Evolutionary conservation across 208 protist species (phyloP), one percentile per base, ranked within the genome.

Genomic region (Leishmania guyanensis): DNA sequence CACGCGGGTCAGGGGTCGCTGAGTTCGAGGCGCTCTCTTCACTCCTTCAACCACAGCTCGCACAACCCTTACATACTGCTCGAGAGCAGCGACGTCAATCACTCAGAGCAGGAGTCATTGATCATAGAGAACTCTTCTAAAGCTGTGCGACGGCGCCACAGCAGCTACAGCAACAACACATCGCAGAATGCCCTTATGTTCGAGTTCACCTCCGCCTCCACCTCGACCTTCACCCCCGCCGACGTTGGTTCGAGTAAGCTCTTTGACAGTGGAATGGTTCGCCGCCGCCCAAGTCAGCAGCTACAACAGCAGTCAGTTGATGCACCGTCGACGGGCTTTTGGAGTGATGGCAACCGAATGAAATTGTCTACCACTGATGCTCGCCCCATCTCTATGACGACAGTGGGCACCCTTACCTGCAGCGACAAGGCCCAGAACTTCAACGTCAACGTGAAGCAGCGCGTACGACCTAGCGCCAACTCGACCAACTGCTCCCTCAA

Each of bases 391-490:
- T 8, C 77, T 0, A 72, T 79, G n/a, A 76, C 82, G n/a, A 82
- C 77, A 20, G 78, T 86, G 43, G 82, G 82, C 73, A 85, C 84
- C 39, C 81, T 85, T 53, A 81, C 84, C 46, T 70, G 70, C 0
- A 72, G 79, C 0, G 82, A 79, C 51, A 82, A 81, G 20, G 60
- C 50, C 50, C 77, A 86, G 62, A 80, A 72, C 29, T 69, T 90
- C 73, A 82, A 82, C 73, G 87, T 90, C 22, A 88, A 80, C 48
- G 75, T 90, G 79, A 87, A 87, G 71, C 87, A 88, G 80, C 85
- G 83, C n/a, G 22, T 84, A 20, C 81, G 85, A 20, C 2, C 85
- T 5, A 17, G 54, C 51, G 50, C 60, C 76, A 75, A 65, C 60
- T 89, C 85, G 26, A 60, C 56, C 39, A 68, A 36, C 56, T 78